Evolutionary conservation across 257 asterid genomes (phyloP), one percentile per base, ranked within the genome.

Genomic region (Solanum etuberosum): DNA sequence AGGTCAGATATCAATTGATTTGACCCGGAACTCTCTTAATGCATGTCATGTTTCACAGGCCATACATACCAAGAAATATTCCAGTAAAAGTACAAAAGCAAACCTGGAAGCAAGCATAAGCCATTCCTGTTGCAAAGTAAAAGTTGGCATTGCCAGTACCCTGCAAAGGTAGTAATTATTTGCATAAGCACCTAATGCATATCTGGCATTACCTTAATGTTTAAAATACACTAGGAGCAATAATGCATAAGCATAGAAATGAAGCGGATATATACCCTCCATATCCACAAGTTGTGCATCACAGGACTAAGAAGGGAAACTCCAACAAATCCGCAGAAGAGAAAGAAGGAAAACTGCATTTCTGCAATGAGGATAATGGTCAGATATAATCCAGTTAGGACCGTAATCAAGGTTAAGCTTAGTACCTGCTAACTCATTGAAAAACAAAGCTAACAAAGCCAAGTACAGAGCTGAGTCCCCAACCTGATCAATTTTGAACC

Each of bases 131-230:
- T 87, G 98, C 98, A 90, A 93, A 97, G 92, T 97, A 97, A 85
- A 97, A 97, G 93, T 97, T 97, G 65, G 99, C 98, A 91, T 97
- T 97, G 81, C 99, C 99, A 40, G 99, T 97, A 42, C 99, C 99
- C 99, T 97, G 97, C 90, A 90, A 88, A 86, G 61, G 82, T 83
- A 35, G 67, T 46, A 46, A 42, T 1, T 46, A 16, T 29, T 63
- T 38, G 15, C 13, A 51, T 89, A 70, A 88, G 84, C 71, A 71
- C 51, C 65, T 32, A 32, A 48, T 34, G 10, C 38, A 72, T 29
- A 80, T 48, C 38, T 51, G 23, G 14, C 34, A 34, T 51, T 48
- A 12, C 84, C 82, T 72, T 86, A 31, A 14, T 32, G 25, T 23
- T 72, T 71, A 76, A 46, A 72, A 20, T 61, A 72, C 88, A 68